Base-by-base conservation (phyloP, 345 rosid species). In the sweet orange (Citrus sinensis) region DNA sequence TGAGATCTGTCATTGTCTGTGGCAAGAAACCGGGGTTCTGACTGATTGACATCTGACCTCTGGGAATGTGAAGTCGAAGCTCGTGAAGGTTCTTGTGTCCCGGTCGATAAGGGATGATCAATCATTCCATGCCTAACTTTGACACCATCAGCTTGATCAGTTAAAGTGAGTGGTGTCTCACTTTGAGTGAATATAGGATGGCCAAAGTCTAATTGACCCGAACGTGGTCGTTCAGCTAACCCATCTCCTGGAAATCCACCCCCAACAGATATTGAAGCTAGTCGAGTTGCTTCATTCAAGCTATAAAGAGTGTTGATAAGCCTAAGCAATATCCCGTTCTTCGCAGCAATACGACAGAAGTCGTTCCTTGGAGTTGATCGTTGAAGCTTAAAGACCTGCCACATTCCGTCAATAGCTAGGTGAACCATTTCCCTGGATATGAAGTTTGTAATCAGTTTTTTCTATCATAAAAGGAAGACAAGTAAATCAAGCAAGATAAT, bases 371-470 rank as follows among this genome's bases (percentile, higher is more conserved):
- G 93, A 70, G 93, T 96, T 66, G 99, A 96, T 78, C 92, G 87
- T 80, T 92, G 97, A 83, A 94, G 98, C 89, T 94, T 94, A 88
- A 94, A 94, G 81, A 97, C 93, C 85, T 94, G 99, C 99, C 98
- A 94, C 95, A 93, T 97, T 88, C 98, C 98, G 76, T 97, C 99
- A 79, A 97, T 93, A 80, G 99, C 99, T 66, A 97, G 91, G 79
- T 97, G 99, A 84, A 94, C 98, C 98, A 94, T 97, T 85, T 97
- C 98, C 98, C 99, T 97, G 93, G 78, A 86, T 75, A 82, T 73
- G 77, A 78, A 80, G 81, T 76, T 30, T 80, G 67, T 75, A 76
- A 83, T 82, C 78, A 89, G 88, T 69, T 32, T 69, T 29, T 29
- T 75, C 72, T 35, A 68, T 67, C 59, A 73, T 13, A 32, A 46